Conservation (phyloP, 2,329 filamentous ascomycete genomes). For the Colletotrichum chrysophilum region DNA sequence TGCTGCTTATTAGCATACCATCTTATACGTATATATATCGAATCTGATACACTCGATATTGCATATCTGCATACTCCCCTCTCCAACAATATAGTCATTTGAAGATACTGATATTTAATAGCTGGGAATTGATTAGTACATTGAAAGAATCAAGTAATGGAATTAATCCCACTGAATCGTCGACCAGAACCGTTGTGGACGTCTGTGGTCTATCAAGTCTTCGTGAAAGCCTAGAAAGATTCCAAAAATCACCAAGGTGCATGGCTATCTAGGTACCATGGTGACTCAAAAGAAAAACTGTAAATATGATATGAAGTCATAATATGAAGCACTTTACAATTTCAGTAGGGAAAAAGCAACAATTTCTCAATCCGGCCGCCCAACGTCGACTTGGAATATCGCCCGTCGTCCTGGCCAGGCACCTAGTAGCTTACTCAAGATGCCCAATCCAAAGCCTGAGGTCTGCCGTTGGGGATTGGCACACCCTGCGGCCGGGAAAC, state of each 20-base stretch:
- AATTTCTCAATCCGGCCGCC: neutral
- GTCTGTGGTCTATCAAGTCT: neutral
- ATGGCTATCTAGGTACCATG: neutral
- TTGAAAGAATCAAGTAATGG: fast-evolving
- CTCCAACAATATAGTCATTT: neutral
- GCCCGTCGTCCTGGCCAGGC: neutral
- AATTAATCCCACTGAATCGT: fast-evolving
- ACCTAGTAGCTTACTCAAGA: neutral
- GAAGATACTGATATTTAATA: fast-evolving
- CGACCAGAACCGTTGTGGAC: fast-evolving
- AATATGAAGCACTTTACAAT: neutral
- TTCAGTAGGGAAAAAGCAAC: fast-evolving
- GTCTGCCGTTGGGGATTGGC: no score
- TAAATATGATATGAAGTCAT: neutral
- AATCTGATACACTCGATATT: fast-evolving
- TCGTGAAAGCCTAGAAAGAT: neutral
- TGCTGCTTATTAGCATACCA: fast-evolving
- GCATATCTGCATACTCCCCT: neutral
- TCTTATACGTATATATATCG: fast-evolving
- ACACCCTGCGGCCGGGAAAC: neutral
- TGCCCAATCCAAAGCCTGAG: neutral
- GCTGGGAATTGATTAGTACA: fast-evolving
- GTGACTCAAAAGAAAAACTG: neutral
- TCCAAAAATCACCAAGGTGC: neutral
- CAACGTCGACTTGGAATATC: neutral